These are phyloP conservation scores for Tuber borchii DNA, from an alignment of 495 filamentous ascomycete species.

Conservation along the genomic window DNA sequence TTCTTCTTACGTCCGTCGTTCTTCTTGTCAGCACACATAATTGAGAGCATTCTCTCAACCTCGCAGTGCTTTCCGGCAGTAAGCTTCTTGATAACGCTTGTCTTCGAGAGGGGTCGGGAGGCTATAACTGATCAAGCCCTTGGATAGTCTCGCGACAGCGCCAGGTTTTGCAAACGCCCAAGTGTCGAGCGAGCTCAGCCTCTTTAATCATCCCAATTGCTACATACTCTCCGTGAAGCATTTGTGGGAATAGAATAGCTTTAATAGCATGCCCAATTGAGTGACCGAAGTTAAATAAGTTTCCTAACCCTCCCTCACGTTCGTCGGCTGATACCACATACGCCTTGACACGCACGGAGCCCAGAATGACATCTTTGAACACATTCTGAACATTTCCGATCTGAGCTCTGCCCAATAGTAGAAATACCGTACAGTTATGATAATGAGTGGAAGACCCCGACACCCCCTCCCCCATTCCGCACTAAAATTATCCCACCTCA, in stretches of 20 bases:
- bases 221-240: conserved; percentile 91
- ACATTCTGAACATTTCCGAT: conserved; percentile 65
- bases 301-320: conserved; percentile 85
- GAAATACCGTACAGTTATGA: neutral
- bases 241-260: conserved; percentile 88
- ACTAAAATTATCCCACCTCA: no score
- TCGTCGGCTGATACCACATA: conserved; percentile 90
- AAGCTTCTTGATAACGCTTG: conserved; percentile 70
- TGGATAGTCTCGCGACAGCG: conserved; percentile 80
- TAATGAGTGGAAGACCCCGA: no score
- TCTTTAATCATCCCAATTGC: conserved; percentile 98
- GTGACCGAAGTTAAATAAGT: conserved; percentile 95
- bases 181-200: conserved; percentile 81
- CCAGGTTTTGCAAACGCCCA: conserved; percentile 80
- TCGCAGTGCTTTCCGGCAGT: conserved; percentile 84
- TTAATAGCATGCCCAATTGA: conserved; percentile 97
- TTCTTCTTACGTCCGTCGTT: conserved; percentile 94
- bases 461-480: no score
- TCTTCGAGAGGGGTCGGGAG: conserved; percentile 82
- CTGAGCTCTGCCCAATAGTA: conserved; percentile 45
- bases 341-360: conserved; percentile 84
- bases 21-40: conserved; percentile 99
- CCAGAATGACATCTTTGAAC: conserved; percentile 79
- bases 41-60: conserved; percentile 77
- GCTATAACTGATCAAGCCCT: conserved; percentile 88